Percentiles rank a stretch among this genome's conserved stretches.
phyloP scores from a whole-genome alignment of 176 grass and related monocot species.

The Tillandsia fasciculata region DNA sequence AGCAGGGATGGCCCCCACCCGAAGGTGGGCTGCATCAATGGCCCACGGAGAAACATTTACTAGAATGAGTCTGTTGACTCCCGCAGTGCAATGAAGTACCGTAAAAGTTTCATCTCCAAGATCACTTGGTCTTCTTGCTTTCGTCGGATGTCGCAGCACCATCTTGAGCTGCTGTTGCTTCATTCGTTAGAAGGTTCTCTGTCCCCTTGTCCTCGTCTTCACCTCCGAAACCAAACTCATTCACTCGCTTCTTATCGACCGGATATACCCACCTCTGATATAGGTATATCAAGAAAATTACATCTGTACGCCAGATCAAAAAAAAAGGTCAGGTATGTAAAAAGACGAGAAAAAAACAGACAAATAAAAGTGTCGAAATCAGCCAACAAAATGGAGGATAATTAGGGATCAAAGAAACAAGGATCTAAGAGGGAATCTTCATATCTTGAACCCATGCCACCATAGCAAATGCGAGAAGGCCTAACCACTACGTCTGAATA shows the following conservation, averaged over 20 bases:
- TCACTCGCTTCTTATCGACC: slow-evolving; percentile 85
- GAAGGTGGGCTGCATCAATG: background rate
- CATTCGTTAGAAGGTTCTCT: background rate
- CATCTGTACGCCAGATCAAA: slow-evolving; percentile 34
- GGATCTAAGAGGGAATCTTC: no score
- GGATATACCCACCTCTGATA: slow-evolving; percentile 97
- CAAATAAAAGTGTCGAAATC: no score
- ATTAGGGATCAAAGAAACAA: no score
- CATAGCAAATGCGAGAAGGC: no score
- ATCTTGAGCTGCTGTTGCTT: slow-evolving; percentile 18
- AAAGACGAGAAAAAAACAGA: no score
- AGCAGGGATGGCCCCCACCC: background rate
- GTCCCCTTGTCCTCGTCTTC: slow-evolving; percentile 38
- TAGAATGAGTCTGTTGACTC: no score
- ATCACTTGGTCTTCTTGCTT: slow-evolving; percentile 70
- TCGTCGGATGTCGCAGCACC: slow-evolving; percentile 17
- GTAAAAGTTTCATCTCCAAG: background rate
- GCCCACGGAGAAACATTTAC: background rate
- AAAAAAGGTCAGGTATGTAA: background rate
- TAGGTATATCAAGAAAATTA: slow-evolving; percentile 98
- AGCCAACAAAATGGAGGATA: no score
- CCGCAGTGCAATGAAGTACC: no score
- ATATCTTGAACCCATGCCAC: background rate
- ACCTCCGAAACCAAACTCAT: slow-evolving; percentile 92
- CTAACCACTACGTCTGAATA: no score